Conservation (phyloP, 306 rosid species). For the Calophaca sinica region DNA sequence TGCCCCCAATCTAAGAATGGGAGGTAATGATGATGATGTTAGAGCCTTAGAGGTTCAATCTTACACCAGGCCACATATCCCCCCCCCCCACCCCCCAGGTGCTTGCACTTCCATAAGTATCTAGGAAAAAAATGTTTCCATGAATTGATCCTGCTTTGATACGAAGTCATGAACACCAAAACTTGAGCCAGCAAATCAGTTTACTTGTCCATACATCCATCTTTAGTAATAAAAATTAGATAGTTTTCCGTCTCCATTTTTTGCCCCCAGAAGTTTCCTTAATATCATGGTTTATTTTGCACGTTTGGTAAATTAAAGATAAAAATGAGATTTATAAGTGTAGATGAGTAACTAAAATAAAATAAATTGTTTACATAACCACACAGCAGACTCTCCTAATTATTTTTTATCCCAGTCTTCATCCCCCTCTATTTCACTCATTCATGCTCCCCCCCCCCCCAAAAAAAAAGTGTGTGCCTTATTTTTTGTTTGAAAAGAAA, state of each 20-base stretch:
- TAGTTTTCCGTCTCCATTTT: neutral
- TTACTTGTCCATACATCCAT: conserved; percentile 1
- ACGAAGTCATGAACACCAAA: neutral
- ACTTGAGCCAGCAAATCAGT: neutral
- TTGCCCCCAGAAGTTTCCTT: neutral
- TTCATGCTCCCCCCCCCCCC: neutral
- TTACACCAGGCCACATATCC: neutral
- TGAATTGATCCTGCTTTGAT: conserved; percentile 5
- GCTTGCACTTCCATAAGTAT: neutral
- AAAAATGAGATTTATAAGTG: neutral
- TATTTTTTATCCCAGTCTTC: neutral
- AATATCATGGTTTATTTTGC: neutral
- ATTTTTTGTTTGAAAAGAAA: neutral
- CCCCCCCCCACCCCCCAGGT: neutral
- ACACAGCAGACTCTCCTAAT: neutral
- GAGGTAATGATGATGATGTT: neutral
- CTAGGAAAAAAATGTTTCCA: neutral
- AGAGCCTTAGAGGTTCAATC: neutral
- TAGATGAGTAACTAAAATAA: neutral
- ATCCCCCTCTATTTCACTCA: neutral
- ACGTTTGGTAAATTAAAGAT: conserved; percentile 4
- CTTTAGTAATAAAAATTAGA: neutral
- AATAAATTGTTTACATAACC: neutral
- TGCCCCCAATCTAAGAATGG: neutral
- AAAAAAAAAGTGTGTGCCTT: neutral